Percentiles rank a stretch among this genome's conserved stretches.
These are phyloP conservation scores for Vanrija pseudolonga DNA, from an alignment of 1,284 basidiomycete genomes.

Conservation along the genomic window DNA sequence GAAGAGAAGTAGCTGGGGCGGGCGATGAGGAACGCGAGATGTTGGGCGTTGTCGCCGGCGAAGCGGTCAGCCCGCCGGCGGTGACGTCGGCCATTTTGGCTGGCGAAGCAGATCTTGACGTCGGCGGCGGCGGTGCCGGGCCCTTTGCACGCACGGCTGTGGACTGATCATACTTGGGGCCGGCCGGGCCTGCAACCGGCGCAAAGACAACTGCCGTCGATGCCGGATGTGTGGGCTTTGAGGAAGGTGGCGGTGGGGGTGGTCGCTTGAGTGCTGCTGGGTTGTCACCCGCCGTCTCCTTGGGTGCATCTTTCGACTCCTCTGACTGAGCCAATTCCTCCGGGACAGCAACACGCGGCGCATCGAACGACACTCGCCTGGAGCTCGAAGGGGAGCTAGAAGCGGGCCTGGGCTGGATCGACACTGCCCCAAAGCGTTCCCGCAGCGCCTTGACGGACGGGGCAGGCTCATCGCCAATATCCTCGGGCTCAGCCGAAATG, in stretches of 20 bases:
- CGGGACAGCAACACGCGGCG: not conserved
- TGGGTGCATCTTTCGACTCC: too few relatives aligned
- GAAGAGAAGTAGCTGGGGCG: too few relatives aligned
- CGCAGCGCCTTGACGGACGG: constrained; percentile 26
- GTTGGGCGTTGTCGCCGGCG: too few relatives aligned
- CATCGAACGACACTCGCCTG: not conserved
- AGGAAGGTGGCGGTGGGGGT: not conserved
- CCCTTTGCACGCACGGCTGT: not conserved
- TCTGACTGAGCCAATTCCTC: too few relatives aligned
- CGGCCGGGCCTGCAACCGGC: not conserved
- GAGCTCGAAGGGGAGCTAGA: not conserved
- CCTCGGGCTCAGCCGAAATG: not conserved
- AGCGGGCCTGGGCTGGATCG: not conserved
- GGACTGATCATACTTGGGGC: too few relatives aligned
- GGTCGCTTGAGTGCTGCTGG: not conserved
- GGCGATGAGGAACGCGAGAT: not conserved
- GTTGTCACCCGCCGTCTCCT: not conserved
- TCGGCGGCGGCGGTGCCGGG: constrained; percentile 2
- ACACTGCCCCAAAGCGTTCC: constrained; percentile 15
- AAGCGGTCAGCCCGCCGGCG: too few relatives aligned
- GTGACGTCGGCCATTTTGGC: too few relatives aligned
- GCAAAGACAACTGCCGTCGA: not conserved
- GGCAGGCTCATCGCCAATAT: not conserved
- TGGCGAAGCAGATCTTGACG: not conserved
- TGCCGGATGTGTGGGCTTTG: not conserved